These are phyloP conservation scores for Boechera divaricarpa DNA, from an alignment of 345 rosid species.

Conservation along the genomic window DNA sequence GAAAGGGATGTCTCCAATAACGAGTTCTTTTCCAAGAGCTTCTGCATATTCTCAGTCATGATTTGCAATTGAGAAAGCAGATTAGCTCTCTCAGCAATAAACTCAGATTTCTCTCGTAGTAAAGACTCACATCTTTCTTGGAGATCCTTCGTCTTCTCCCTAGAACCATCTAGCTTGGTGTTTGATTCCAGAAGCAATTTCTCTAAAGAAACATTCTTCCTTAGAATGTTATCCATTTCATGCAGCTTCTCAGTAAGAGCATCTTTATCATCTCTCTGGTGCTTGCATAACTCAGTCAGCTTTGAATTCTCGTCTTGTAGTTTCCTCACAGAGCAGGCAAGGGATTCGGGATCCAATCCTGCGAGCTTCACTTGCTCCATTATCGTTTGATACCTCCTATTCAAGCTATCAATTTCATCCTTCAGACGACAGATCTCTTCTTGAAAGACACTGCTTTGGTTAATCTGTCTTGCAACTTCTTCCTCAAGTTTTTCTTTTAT, in stretches of 20 bases:
- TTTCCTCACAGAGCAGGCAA: slow-evolving; percentile 62
- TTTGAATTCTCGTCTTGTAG: slow-evolving; percentile 69
- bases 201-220: slow-evolving; percentile 68
- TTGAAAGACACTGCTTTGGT: slow-evolving; percentile 65
- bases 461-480: slow-evolving; percentile 62
- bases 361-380: slow-evolving; percentile 68
- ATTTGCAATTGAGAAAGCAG: slow-evolving; percentile 80
- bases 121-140: slow-evolving; percentile 69
- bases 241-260: slow-evolving; percentile 59
- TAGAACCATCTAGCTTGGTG: slow-evolving; percentile 71
- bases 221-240: slow-evolving; percentile 56
- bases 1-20: slow-evolving; percentile 60
- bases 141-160: slow-evolving; percentile 60
- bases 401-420: slow-evolving; percentile 70
- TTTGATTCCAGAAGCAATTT: slow-evolving; percentile 73
- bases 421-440: slow-evolving; percentile 73
- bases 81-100: slow-evolving; percentile 70
- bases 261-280: slow-evolving; percentile 55
- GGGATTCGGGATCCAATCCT: slow-evolving; percentile 62
- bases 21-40: slow-evolving; percentile 65
- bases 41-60: slow-evolving; percentile 78
- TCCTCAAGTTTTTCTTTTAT: slow-evolving; percentile 74
- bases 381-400: slow-evolving; percentile 57
- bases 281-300: slow-evolving; percentile 60
- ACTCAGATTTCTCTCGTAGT: slow-evolving; percentile 71